phyloP scores from a whole-genome alignment of 2,329 filamentous ascomycete genomes.

The Neocatenulostroma microsporum region DNA sequence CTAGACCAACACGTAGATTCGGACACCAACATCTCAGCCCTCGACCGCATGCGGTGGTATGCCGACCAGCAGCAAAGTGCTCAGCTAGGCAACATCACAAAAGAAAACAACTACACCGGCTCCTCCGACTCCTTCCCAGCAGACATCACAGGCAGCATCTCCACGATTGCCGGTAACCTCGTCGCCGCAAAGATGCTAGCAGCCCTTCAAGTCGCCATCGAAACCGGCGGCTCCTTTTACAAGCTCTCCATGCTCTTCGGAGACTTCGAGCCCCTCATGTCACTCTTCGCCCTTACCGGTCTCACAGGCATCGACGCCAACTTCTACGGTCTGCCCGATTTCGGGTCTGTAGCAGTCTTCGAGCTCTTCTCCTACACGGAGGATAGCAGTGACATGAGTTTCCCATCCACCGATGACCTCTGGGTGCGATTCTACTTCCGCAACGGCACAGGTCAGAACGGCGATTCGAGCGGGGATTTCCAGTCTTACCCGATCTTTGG shows the following conservation, averaged over 20 bases:
- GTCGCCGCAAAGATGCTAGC: slow-evolving; percentile 28
- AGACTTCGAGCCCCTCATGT: slow-evolving; percentile 42
- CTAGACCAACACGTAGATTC: slow-evolving; percentile 22
- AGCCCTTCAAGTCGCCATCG: slow-evolving; percentile 27
- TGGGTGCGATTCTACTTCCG: slow-evolving; percentile 51
- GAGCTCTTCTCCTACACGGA: slow-evolving; percentile 44
- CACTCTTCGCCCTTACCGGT: slow-evolving; percentile 42
- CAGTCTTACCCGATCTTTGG: slow-evolving; percentile 46
- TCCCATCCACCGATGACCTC: slow-evolving; percentile 39
- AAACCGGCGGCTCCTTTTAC: slow-evolving; percentile 18
- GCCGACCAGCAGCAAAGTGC: slow-evolving; percentile 42
- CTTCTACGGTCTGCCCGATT: slow-evolving; percentile 44
- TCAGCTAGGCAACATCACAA: slow-evolving; percentile 39
- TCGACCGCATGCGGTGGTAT: slow-evolving; percentile 31
- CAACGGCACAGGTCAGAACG: slow-evolving; percentile 43
- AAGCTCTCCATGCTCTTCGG: slow-evolving; percentile 40
- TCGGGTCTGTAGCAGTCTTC: slow-evolving; percentile 44
- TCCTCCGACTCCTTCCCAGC: slow-evolving; percentile 19
- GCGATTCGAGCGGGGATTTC: slow-evolving; percentile 20
- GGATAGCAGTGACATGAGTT: slow-evolving; percentile 18
- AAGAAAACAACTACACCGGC: slow-evolving; percentile 17
- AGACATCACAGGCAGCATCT: slow-evolving; percentile 29
- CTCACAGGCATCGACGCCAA: slow-evolving; percentile 35
- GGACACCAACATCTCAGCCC: slow-evolving; percentile 18
- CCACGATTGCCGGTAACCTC: slow-evolving; percentile 32